Base-by-base conservation (phyloP, 2,329 filamentous ascomycete species). In the Claviceps pazoutovae region DNA sequence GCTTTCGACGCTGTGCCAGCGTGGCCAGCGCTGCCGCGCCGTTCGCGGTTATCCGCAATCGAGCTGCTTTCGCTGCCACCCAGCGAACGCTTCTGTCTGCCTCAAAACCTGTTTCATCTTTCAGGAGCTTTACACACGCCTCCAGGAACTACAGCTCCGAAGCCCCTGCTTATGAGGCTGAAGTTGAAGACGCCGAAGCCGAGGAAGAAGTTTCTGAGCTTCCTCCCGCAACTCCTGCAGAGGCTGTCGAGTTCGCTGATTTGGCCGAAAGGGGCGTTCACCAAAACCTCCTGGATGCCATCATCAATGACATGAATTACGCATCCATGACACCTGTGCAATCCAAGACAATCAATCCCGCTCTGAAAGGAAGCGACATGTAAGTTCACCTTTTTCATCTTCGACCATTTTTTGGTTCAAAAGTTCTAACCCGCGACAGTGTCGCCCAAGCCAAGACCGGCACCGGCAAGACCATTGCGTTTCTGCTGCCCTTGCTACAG, bases 371-470 rank as follows among this genome's bases (percentile, higher is more conserved):
- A 21, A 79, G 75, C 54, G 91, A 96, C 67, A 75, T 95, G 86
- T 91, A 76, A 72, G 85, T 70, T 51, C 14, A 13, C 11, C n/a
- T n/a, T 23, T 13, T 46, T 44, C 44, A 38, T 36, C 9, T 14
- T 8, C 16, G 21, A 36, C 17, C 19, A 11, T 14, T 17, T 37
- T 34, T 19, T 23, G 17, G 5, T 41, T 23, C 21, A 4, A 37
- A 19, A 38, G 5, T 26, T 51, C 39, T 51, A 36, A 55, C 56
- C 61, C 62, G 65, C 49, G 38, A 55, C 61, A 88, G 85, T 60
- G 76, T 97, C 58, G 93, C 91, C 46, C 93, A 97, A 72, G 93
- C 93, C 54, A 95, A 88, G 71, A 98, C 93, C 8, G 93, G 93
- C 64, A 97, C 93, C 4, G 93, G 93, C 64, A 98, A 98, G 72